These are phyloP conservation scores for Alternaria arborescens DNA, from an alignment of 2,329 filamentous ascomycete species.

Conservation along the genomic window DNA sequence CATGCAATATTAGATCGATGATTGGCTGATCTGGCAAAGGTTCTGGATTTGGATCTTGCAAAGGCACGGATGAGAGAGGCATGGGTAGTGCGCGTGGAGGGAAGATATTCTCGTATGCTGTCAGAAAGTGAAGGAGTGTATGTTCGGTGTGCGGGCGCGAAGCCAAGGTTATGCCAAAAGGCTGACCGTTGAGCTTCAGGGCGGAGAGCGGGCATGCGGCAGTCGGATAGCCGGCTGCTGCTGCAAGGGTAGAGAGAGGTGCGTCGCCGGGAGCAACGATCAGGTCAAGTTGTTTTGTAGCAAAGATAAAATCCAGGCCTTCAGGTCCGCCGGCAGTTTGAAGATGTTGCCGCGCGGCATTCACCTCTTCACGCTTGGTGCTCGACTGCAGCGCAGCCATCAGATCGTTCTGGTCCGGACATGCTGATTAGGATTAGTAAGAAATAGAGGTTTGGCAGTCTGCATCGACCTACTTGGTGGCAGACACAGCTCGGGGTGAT, in stretches of 20 bases:
- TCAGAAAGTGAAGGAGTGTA: conserved; percentile 47
- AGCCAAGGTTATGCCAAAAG: conserved; percentile 46
- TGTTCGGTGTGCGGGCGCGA: conserved; percentile 45
- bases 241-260: conserved; percentile 46
- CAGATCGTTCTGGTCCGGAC: conserved; percentile 48
- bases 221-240: conserved; percentile 48
- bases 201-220: conserved; percentile 46
- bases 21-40: conserved; percentile 46
- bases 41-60: conserved; percentile 37
- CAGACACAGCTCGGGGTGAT: conserved; percentile 47
- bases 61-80: conserved; percentile 39
- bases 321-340: conserved; percentile 40
- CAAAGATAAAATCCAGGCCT: conserved; percentile 45
- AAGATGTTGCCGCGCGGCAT: conserved; percentile 39
- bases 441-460: neutral
- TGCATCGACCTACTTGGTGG: conserved; percentile 35
- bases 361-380: conserved; percentile 35
- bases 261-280: conserved; percentile 48
- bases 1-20: conserved; percentile 44
- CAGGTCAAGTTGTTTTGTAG: conserved; percentile 41
- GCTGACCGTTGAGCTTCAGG: conserved; percentile 48
- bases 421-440: conserved; percentile 26
- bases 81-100: conserved; percentile 43
- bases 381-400: conserved; percentile 42
- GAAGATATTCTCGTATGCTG: conserved; percentile 49